Evolutionary conservation across 2,329 filamentous ascomycete genomes (phyloP), one percentile per base, ranked within the genome.

Genomic region (Alternaria consortialis): DNA sequence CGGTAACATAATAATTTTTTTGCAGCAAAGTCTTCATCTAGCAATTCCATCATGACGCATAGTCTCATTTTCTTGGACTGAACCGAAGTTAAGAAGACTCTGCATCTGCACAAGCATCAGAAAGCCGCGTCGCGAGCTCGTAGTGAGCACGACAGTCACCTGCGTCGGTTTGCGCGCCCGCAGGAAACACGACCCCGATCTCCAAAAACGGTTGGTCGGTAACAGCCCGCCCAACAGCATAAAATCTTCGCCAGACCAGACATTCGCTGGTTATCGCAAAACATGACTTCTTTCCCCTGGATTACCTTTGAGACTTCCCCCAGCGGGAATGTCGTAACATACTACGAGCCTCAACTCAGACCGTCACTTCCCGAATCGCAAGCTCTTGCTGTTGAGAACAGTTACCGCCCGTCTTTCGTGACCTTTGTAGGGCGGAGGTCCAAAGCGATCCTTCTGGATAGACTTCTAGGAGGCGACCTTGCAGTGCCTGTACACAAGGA

Each of bases 1-100:
- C 36, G 23, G 36, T 56, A 63, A 56, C 29, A 53, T 20, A 25
- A 40, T 13, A 51, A 53, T 36, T 46, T 63, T 61, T 39, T 54
- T 37, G 42, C 31, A 40, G 31, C 32, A 53, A 58, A 58, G 32
- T 53, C 56, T 53, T 11, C 17, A 27, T 58, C 40, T 34, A 60
- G 46, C 55, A 50, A 44, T 25, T 54, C 29, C 13, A 58, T 60
- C 25, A 37, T 31, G 20, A 52, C 54, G 25, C 25, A 43, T 32
- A 13, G 39, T 13, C 23, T 17, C 31, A n/a, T 13, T 15, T 25
- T 17, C 15, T 17, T 40, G 5, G 25, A 40, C 36, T 52, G 2
- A 13, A n/a, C 20, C 12, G 23, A 52, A 34, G 20, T 40, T 40
- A 27, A 40, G n/a, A 29, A 52, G 34, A 52, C 12, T 52, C 15